Evolutionary conservation across 73 alveolate species (phyloP), one percentile per base, ranked within the genome.

Genomic region (Urostyla sp.): DNA sequence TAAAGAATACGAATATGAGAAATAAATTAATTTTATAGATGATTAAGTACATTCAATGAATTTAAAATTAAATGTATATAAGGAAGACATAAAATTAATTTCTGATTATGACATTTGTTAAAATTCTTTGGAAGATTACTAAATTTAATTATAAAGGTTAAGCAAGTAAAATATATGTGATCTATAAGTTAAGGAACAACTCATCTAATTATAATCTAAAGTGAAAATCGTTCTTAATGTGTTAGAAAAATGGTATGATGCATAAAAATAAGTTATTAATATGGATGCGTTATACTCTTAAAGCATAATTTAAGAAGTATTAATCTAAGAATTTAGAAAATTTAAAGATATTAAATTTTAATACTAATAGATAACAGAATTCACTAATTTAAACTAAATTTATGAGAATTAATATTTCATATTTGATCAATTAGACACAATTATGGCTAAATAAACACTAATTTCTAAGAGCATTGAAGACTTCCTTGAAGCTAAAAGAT

Each of bases 401-500:
- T n/a, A n/a, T n/a, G n/a, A n/a, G n/a, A n/a, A n/a, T n/a, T n/a
- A n/a, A n/a, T n/a, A n/a, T n/a, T n/a, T n/a, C n/a, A n/a, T n/a
- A n/a, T n/a, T n/a, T n/a, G n/a, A 69, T 4, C 24, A 34, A 24
- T 27, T 69, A 4, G 83, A 69, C 16, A 48, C 20, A 23, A 69
- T 69, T 1, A 32, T 23, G 27, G 34, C 83, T n/a, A 48, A 1
- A 4, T 67, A 48, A 24, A 58, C 77, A 28, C 43, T 74, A 10
- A 23, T 84, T 0, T 58, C 73, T 20, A 81, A 88, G 48, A 45
- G 58, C 16, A 37, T 88, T 7, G 90, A 88, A 37, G 95, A 79
- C 53, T 83, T 31, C 31, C 37, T 88, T 1, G 95, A 88, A 43
- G 80, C 85, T 4, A 49, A 69, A 0, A 80, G 95, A 74, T 49